phyloP scores from a whole-genome alignment of 768 basidiomycete genomes.

The Podaxis carcinomalis region DNA sequence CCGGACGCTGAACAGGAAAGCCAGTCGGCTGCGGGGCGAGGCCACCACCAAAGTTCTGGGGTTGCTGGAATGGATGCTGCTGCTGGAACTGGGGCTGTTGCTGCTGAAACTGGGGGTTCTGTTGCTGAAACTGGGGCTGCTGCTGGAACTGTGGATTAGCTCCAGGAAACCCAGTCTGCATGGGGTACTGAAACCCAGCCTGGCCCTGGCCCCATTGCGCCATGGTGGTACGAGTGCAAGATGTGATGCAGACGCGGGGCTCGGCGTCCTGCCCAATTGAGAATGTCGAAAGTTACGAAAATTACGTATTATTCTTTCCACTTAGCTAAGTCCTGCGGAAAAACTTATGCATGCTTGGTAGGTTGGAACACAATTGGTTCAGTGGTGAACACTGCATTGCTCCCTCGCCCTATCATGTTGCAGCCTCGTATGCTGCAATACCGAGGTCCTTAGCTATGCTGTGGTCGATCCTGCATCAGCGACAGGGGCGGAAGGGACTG shows the following conservation, averaged over 20 bases:
- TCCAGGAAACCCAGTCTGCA: constrained; percentile 63
- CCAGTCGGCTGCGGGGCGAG: constrained; percentile 65
- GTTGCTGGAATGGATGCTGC: constrained; percentile 33
- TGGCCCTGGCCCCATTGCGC: constrained; percentile 74
- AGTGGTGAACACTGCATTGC: no score
- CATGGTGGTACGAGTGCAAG: constrained; percentile 44
- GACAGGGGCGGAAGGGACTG: background rate
- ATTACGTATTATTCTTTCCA: constrained; percentile 13
- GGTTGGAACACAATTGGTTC: no score
- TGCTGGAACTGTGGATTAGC: constrained; percentile 39
- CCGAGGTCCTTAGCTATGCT: background rate
- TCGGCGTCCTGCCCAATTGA: background rate
- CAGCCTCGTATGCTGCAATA: background rate
- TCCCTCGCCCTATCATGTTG: background rate
- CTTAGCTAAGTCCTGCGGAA: background rate
- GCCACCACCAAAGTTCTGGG: constrained; percentile 29
- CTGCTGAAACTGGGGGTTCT: constrained; percentile 23
- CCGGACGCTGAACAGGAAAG: constrained; percentile 37
- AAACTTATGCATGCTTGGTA: background rate
- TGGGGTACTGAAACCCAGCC: constrained; percentile 66
- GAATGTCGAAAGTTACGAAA: constrained; percentile 5
- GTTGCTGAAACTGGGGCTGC: constrained; percentile 35
- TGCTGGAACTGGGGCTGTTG: constrained; percentile 26
- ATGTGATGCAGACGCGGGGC: background rate
- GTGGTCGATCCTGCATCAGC: background rate